Percentiles rank a stretch among this genome's conserved stretches.
Conservation (phyloP, 768 basidiomycete genomes). For the Phylloporus sp. region DNA sequence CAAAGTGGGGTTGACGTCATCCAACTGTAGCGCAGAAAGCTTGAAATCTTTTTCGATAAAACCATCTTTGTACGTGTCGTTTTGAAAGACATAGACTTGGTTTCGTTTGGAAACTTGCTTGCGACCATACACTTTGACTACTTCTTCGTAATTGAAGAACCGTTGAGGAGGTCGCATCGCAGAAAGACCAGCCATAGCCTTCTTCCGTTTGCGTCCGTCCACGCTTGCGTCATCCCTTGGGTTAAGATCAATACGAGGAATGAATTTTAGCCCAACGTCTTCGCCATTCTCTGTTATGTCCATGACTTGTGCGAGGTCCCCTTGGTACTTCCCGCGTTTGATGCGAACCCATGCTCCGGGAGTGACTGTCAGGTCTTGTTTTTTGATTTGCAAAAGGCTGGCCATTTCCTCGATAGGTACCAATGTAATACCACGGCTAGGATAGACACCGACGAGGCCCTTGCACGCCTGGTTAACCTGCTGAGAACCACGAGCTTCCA, state of each 20-base stretch:
- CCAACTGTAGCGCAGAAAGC: constrained; percentile 67
- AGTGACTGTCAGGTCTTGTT: constrained; percentile 80
- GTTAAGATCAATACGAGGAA: constrained; percentile 96
- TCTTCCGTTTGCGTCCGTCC: constrained; percentile 77
- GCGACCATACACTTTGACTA: constrained; percentile 78
- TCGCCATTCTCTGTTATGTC: constrained; percentile 93
- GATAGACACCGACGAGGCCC: constrained; percentile 91
- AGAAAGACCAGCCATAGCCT: constrained; percentile 43
- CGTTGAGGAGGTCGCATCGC: constrained; percentile 85
- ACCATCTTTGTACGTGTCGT: constrained; percentile 91
- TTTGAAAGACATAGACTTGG: constrained; percentile 80
- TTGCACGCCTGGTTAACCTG: constrained; percentile 82
- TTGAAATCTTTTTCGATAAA: constrained; percentile 97
- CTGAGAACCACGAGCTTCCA: constrained; percentile 86
- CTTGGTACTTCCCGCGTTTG: constrained; percentile 87
- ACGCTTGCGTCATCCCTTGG: constrained; percentile 75
- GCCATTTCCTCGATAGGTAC: constrained; percentile 99
- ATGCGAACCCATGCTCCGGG: constrained; percentile 95
- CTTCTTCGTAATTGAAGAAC: constrained; percentile 92
- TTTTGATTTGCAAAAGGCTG: constrained; percentile 91
- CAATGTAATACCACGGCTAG: constrained; percentile 72
- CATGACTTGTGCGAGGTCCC: constrained; percentile 93
- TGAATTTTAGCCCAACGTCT: constrained; percentile 86
- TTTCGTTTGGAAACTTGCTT: constrained; percentile 72
- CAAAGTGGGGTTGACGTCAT: constrained; percentile 91